phyloP scores from a whole-genome alignment of 192 early-diverging fungal species.

The Entomortierella parvispora region DNA sequence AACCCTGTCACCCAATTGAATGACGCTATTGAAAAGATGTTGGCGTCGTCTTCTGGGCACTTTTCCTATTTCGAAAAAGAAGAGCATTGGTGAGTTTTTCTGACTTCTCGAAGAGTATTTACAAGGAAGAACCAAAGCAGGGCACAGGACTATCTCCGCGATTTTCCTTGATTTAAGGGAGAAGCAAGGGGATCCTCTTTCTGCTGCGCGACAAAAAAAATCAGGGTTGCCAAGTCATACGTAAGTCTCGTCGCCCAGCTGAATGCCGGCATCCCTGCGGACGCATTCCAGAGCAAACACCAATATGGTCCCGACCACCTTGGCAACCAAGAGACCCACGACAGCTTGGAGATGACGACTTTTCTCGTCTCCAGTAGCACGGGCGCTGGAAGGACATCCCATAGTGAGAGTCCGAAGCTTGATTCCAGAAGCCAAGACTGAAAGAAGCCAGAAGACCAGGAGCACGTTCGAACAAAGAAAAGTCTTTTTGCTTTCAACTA shows the following conservation, averaged over 20 bases:
- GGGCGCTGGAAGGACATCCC: slow-evolving; percentile 46
- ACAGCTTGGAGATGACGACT: slow-evolving; percentile 18
- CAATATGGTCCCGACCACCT: slow-evolving; percentile 2
- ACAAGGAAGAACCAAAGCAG: no score
- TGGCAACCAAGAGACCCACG: slow-evolving; percentile 20
- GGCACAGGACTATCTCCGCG: no score
- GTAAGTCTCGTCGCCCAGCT: slow-evolving; percentile 33
- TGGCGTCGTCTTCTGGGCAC: slow-evolving; percentile 82
- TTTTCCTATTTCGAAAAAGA: slow-evolving; percentile 29
- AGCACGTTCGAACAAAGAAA: slow-evolving; percentile 60
- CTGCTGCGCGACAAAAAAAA: no score
- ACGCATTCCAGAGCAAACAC: slow-evolving; percentile 38
- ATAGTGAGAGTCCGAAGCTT: slow-evolving; percentile 57
- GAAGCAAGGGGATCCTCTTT: no score
- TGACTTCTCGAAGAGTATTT: no score
- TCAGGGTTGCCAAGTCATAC: no score
- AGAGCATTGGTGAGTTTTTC: slow-evolving; percentile 1
- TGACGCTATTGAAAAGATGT: slow-evolving; percentile 83
- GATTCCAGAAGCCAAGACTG: slow-evolving; percentile 18
- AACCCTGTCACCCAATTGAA: slow-evolving; percentile 94
- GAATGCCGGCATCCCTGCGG: slow-evolving; percentile 37
- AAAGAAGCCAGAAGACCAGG: slow-evolving; percentile 64
- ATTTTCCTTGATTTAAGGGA: no score
- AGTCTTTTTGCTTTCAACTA: slow-evolving; percentile 59
- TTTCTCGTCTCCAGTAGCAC: slow-evolving; percentile 7